These are phyloP conservation scores for Dactylellina leptospora DNA, from an alignment of 2,329 filamentous ascomycete genomes.

Conservation along the genomic window DNA sequence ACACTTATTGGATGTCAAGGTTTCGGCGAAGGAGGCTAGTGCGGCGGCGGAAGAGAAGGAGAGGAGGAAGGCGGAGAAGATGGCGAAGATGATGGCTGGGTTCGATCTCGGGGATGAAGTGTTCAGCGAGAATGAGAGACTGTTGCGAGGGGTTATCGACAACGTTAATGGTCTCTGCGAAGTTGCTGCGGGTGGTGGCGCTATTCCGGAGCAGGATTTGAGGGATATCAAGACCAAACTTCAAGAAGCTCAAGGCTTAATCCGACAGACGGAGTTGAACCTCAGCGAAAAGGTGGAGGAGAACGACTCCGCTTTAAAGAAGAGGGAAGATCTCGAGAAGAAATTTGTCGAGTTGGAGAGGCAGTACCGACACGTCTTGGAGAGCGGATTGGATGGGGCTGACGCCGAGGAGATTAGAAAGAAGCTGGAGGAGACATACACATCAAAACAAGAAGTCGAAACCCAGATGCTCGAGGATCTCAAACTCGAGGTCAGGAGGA, in stretches of 20 bases:
- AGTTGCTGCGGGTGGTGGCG: constrained; percentile 77
- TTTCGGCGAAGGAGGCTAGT: constrained; percentile 92
- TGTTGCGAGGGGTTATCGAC: constrained; percentile 82
- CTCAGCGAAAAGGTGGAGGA: constrained; percentile 74
- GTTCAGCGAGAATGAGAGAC: constrained; percentile 90
- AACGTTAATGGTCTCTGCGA: constrained; percentile 81
- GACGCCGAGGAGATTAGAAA: constrained; percentile 87
- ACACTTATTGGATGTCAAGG: constrained; percentile 92
- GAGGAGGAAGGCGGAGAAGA: constrained; percentile 97
- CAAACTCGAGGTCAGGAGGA: constrained; percentile 77
- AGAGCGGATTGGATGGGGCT: constrained; percentile 77
- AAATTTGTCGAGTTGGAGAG: constrained; percentile 77
- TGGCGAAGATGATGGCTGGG: constrained; percentile 99
- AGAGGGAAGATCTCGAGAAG: constrained; percentile 78
- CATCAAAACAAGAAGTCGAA: constrained; percentile 77
- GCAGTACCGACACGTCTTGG: constrained; percentile 83
- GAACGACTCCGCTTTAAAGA: constrained; percentile 72
- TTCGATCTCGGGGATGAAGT: constrained; percentile 93
- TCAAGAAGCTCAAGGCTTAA: constrained; percentile 87
- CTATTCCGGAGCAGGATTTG: constrained; percentile 82
- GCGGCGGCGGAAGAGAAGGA: constrained; percentile 95
- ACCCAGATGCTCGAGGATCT: constrained; percentile 78
- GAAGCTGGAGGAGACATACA: constrained; percentile 78
- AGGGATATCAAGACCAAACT: constrained; percentile 78
- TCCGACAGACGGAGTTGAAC: constrained; percentile 89